Evolutionary conservation across 106 monocot genomes (phyloP).

Genomic region (Iris macrosiphon): DNA sequence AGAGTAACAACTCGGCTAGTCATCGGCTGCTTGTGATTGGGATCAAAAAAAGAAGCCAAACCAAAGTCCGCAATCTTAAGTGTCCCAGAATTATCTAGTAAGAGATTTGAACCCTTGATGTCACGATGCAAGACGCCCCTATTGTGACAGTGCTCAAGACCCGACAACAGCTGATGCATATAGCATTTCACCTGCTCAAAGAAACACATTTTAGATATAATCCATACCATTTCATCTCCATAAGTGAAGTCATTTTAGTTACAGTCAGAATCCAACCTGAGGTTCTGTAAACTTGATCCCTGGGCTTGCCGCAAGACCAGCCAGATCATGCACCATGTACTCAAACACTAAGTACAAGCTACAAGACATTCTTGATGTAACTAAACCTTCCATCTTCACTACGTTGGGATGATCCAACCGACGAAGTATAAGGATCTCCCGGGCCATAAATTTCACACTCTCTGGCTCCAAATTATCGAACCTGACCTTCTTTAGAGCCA

Average conservation of each 20-base stretch:
- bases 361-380: slow-evolving; percentile 64
- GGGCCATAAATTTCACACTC: slow-evolving; percentile 60
- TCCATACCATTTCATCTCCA: not conserved
- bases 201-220: not conserved
- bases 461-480: slow-evolving; percentile 67
- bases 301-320: slow-evolving; percentile 48
- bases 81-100: slow-evolving; percentile 45
- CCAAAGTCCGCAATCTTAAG: slow-evolving; percentile 65
- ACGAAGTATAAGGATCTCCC: slow-evolving; percentile 53
- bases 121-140: slow-evolving; percentile 45
- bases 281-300: slow-evolving; percentile 48
- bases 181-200: slow-evolving; percentile 56
- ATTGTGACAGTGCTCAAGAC: slow-evolving; percentile 57
- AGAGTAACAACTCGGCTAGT: slow-evolving; percentile 62
- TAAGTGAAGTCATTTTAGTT: not conserved
- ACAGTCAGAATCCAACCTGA: slow-evolving; percentile 19
- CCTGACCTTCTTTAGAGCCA: slow-evolving; percentile 66
- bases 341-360: slow-evolving; percentile 61
- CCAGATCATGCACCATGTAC: slow-evolving; percentile 73
- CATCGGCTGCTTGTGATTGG: slow-evolving; percentile 45
- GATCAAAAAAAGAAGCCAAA: slow-evolving; percentile 44
- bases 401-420: slow-evolving; percentile 61
- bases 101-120: slow-evolving; percentile 61
- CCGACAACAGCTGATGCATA: slow-evolving; percentile 48
- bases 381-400: slow-evolving; percentile 54